phyloP scores from a whole-genome alignment of 768 basidiomycete species.

The Nidularia pulvinata region DNA sequence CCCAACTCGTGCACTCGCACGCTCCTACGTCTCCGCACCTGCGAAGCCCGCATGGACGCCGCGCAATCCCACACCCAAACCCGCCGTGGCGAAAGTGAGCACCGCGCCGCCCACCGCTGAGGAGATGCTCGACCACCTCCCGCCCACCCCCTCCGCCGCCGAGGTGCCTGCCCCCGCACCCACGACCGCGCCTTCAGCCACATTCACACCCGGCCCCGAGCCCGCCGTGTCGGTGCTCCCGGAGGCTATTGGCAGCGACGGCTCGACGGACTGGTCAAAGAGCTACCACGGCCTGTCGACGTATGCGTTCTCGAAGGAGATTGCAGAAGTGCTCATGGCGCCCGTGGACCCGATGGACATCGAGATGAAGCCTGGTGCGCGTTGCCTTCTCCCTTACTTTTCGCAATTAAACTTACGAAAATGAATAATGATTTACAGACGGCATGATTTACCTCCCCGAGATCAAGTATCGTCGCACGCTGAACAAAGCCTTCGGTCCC shows the following conservation, averaged over 20 bases:
- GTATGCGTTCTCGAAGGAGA: conserved; percentile 76
- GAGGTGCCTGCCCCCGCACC: no score
- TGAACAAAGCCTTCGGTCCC: conserved; percentile 95
- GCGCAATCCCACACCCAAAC: no score
- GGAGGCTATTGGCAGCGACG: conserved; percentile 12
- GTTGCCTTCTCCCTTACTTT: background rate
- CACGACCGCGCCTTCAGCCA: no score
- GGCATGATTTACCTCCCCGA: conserved; percentile 95
- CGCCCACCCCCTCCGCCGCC: no score
- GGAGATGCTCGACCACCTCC: no score
- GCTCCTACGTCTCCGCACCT: no score
- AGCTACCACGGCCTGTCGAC: conserved; percentile 82
- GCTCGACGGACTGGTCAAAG: conserved; percentile 81
- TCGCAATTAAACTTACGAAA: background rate
- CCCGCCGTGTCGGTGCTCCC: conserved; percentile 9
- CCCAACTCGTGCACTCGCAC: no score
- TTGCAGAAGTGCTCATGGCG: conserved; percentile 69
- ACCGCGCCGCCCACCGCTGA: no score
- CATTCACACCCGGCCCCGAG: no score
- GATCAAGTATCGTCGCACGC: conserved; percentile 91
- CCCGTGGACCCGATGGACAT: conserved; percentile 79
- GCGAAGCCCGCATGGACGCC: no score
- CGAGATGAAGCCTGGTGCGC: conserved; percentile 91
- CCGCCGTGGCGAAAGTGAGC: no score
- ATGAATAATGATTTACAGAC: conserved; percentile 42